phyloP scores from a whole-genome alignment of 192 early-diverging fungal species.

The Coemansia sp. region DNA sequence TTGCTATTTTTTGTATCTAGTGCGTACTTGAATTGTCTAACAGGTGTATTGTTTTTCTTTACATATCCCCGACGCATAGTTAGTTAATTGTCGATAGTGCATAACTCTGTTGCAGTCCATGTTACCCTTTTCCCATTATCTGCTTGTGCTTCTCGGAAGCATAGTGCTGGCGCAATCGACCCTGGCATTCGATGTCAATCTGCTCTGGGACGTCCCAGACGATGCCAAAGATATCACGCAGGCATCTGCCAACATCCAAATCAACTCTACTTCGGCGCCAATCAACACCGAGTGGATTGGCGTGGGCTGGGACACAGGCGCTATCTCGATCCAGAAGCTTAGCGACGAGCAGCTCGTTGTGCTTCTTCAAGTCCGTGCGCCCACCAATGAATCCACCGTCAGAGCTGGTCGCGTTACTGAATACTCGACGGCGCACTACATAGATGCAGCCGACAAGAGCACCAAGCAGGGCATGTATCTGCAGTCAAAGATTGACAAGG shows the following conservation, averaged over 20 bases:
- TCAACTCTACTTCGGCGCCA: conserved; percentile 36
- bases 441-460: conserved; percentile 5
- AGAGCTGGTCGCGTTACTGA: conserved; percentile 36
- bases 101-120: no score
- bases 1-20: no score
- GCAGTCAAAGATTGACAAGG: conserved; percentile 30
- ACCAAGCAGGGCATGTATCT: conserved; percentile 34
- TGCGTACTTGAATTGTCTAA: no score
- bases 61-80: no score
- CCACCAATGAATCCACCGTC: conserved; percentile 23
- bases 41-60: no score
- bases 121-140: neutral
- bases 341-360: conserved; percentile 22
- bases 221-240: conserved; percentile 31
- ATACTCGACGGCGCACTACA: conserved; percentile 39
- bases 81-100: no score
- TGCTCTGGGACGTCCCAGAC: conserved; percentile 42
- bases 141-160: neutral
- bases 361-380: conserved; percentile 31
- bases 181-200: conserved; percentile 22
- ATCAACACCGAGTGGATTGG: conserved; percentile 48
- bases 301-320: conserved; percentile 36
- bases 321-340: conserved; percentile 37
- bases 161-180: no score
- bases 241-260: conserved; percentile 27